Percentiles rank a stretch among this genome's conserved stretches.
phyloP scores from a whole-genome alignment of 2,329 filamentous ascomycete species.

The Alternaria hordeiaustralica region DNA sequence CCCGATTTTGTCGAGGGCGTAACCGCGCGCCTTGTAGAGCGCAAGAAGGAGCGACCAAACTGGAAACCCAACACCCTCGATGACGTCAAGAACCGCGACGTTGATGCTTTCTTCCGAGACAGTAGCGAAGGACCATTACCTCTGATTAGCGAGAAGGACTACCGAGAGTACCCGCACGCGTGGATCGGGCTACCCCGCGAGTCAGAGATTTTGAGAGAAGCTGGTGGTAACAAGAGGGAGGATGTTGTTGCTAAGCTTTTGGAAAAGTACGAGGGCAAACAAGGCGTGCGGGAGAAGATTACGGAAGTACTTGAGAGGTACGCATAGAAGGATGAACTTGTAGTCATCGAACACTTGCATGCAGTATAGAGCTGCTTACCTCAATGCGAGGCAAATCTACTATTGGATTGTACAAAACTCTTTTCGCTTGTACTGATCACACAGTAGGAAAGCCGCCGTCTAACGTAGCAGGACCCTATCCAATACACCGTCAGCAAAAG shows the following conservation, averaged over 20 bases:
- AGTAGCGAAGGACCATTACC: constrained; percentile 52
- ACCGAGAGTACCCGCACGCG: constrained; percentile 74
- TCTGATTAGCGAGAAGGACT: constrained; percentile 69
- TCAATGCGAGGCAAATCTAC: rapidly evolving
- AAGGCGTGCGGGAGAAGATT: constrained; percentile 64
- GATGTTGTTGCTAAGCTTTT: constrained; percentile 51
- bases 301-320: constrained; percentile 63
- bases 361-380: neutral
- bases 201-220: constrained; percentile 60
- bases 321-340: neutral
- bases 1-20: constrained; percentile 93
- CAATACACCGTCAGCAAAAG: neutral
- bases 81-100: constrained; percentile 65
- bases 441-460: neutral
- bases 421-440: neutral
- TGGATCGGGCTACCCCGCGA: constrained; percentile 78
- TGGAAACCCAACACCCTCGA: constrained; percentile 79
- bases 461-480: neutral
- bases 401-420: neutral
- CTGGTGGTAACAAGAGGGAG: constrained; percentile 41
- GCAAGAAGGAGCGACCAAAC: constrained; percentile 67
- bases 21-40: constrained; percentile 76
- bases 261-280: constrained; percentile 52
- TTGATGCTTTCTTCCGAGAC: constrained; percentile 72
- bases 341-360: rapidly evolving